Conservation (phyloP, 2,329 filamentous ascomycete genomes). For the Scedosporium apiospermum region DNA sequence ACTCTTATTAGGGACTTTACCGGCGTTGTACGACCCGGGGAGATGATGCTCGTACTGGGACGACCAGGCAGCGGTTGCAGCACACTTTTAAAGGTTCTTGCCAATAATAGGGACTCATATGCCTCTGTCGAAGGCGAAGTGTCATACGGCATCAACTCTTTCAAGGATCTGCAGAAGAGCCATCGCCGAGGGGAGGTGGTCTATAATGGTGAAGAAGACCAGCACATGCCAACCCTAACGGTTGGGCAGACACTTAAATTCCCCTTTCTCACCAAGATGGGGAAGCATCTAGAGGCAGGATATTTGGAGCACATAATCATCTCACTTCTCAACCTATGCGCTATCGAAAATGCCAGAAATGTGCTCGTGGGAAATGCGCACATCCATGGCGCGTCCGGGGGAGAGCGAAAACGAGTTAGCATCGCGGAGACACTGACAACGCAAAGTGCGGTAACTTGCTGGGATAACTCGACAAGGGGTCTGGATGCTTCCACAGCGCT, state of each 20-base stretch:
- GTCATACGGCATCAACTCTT: conserved; percentile 37
- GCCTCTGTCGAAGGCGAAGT: neutral
- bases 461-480: conserved; percentile 9
- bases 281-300: too few relatives aligned
- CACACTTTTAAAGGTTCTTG: neutral
- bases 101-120: neutral
- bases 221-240: too few relatives aligned
- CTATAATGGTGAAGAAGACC: too few relatives aligned
- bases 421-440: conserved; percentile 57
- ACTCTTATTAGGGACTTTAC: conserved; percentile 30
- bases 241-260: too few relatives aligned
- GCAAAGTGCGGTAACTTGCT: conserved; percentile 5
- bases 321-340: too few relatives aligned
- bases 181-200: too few relatives aligned
- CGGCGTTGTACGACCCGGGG: conserved; percentile 37
- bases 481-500: conserved; percentile 8
- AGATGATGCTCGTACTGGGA: conserved; percentile 31
- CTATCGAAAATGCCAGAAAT: too few relatives aligned
- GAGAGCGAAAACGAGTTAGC: conserved; percentile 63
- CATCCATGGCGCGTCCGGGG: conserved; percentile 40
- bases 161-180: conserved; percentile 13
- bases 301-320: too few relatives aligned
- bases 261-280: too few relatives aligned
- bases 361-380: too few relatives aligned
- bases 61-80: conserved; percentile 28